phyloP scores from a whole-genome alignment of 2,329 filamentous ascomycete species.

The Fusarium udum region DNA sequence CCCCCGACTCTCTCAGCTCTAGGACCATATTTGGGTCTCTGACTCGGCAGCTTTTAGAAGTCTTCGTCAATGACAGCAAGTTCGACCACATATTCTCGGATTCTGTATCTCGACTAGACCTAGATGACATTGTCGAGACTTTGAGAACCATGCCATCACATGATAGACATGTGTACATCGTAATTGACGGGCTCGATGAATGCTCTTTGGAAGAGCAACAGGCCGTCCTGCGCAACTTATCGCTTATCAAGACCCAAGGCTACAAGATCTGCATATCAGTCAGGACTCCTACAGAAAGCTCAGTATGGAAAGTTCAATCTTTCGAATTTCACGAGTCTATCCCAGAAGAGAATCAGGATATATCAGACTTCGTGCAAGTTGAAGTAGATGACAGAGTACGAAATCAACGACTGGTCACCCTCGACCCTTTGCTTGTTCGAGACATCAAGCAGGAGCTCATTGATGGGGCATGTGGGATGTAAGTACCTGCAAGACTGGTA shows the following conservation, averaged over 20 bases:
- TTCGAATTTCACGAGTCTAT: neutral
- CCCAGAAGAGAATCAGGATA: neutral
- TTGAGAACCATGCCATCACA: neutral
- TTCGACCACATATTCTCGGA: neutral
- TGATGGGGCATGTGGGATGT: neutral
- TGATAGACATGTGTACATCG: neutral
- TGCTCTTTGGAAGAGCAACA: neutral
- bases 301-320: neutral
- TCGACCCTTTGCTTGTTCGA: neutral
- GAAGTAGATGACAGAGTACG: neutral
- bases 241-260: accelerated
- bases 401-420: neutral
- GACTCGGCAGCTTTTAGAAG: neutral
- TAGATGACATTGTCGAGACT: neutral
- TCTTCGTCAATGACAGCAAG: neutral
- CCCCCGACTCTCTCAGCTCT: neutral
- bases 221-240: accelerated
- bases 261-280: neutral
- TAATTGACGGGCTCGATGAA: neutral
- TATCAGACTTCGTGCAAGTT: neutral
- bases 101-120: neutral
- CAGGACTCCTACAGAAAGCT: neutral
- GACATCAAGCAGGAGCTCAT: neutral
- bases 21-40: neutral
- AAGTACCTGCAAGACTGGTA: neutral